phyloP scores from a whole-genome alignment of 2,329 filamentous ascomycete species.

The Fusarium devonianum region DNA sequence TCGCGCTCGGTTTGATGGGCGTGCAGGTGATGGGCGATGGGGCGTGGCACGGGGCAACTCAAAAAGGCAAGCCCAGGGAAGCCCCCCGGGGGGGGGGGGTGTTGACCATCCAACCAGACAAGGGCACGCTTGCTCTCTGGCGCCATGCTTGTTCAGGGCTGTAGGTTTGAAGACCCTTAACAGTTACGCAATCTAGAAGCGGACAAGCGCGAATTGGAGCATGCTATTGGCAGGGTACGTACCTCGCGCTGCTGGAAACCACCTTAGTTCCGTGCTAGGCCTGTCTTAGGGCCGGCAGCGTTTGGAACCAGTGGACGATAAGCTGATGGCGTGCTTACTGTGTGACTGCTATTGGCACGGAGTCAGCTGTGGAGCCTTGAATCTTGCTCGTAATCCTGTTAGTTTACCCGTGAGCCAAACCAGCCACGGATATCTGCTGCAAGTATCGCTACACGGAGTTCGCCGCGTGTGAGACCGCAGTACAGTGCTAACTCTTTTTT shows the following conservation, averaged over 20 bases:
- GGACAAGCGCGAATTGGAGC: conserved; percentile 29
- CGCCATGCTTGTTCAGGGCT: conserved; percentile 26
- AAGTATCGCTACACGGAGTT: conserved; percentile 34
- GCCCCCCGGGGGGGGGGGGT: neutral
- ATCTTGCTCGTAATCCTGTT: conserved; percentile 1
- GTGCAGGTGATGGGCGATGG: conserved; percentile 7
- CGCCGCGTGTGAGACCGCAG: conserved; percentile 24
- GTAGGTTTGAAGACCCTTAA: conserved; percentile 31
- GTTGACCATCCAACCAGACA: conserved; percentile 41
- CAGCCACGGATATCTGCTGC: conserved; percentile 15
- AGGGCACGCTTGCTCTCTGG: conserved; percentile 5
- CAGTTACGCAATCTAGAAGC: conserved; percentile 35
- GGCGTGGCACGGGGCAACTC: conserved; percentile 35
- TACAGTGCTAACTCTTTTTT: conserved; percentile 38
- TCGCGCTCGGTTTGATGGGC: conserved; percentile 11
- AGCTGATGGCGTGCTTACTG: conserved; percentile 43
- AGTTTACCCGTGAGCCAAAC: neutral
- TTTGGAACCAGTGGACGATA: conserved; percentile 37
- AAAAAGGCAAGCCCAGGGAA: conserved; percentile 12
- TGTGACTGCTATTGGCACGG: conserved; percentile 21
- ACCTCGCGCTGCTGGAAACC: conserved; percentile 19
- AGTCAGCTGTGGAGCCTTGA: conserved; percentile 17
- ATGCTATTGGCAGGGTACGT: conserved; percentile 29
- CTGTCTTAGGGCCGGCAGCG: conserved; percentile 36
- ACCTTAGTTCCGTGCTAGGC: conserved; percentile 34